Evolutionary conservation across 2,329 filamentous ascomycete species (phyloP).

Genomic region (Passalora sequoiae): DNA sequence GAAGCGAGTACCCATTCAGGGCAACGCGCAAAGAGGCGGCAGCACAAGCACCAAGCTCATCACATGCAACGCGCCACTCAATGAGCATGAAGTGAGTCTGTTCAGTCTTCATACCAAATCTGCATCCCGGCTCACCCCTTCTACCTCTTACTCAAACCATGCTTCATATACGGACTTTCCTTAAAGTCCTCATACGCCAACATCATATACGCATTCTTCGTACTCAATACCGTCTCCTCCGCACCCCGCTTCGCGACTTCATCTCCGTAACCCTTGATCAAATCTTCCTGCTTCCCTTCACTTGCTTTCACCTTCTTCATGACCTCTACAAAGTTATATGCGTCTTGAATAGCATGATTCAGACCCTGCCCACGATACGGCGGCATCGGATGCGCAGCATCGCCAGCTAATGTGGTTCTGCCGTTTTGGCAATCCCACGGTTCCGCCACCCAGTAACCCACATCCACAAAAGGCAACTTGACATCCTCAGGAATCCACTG

Average conservation of each 20-base stretch:
- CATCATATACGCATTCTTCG: constrained; percentile 18
- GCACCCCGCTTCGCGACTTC: constrained; percentile 16
- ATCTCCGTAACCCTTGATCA: constrained; percentile 12
- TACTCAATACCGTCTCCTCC: constrained; percentile 14
- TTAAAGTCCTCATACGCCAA: constrained; percentile 17
- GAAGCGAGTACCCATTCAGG: no score
- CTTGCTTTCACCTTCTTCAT: constrained; percentile 7
- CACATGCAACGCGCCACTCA: no score
- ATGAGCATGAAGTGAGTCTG: no score
- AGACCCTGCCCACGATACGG: constrained; percentile 42
- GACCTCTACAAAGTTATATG: constrained; percentile 33
- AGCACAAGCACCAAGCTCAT: no score
- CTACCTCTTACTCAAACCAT: constrained; percentile 12
- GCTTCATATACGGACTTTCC: constrained; percentile 20
- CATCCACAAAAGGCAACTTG: constrained; percentile 9
- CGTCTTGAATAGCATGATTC: constrained; percentile 40
- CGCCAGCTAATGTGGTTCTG: constrained; percentile 30
- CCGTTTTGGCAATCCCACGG: constrained; percentile 23
- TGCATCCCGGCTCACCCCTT: no score
- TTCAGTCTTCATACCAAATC: no score
- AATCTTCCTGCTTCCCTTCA: neutral
- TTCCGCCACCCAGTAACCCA: constrained; percentile 22
- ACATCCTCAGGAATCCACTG: constrained; percentile 15
- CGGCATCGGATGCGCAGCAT: constrained; percentile 17
- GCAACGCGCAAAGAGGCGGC: no score